phyloP scores from a whole-genome alignment of 768 basidiomycete species.

The Hygrophorus russula region DNA sequence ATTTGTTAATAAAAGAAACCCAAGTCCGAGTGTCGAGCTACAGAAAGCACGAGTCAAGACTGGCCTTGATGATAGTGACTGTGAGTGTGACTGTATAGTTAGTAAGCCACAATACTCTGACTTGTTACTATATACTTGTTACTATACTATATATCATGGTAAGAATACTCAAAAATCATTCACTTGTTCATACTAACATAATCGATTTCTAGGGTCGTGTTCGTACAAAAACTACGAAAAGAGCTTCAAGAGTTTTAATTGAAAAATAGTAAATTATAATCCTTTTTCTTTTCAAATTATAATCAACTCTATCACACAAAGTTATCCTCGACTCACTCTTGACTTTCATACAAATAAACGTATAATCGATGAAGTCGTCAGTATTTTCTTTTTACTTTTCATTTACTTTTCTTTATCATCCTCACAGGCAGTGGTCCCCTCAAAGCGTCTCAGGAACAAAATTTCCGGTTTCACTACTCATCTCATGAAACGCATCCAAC shows the following conservation, averaged over 20 bases:
- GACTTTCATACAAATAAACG: conserved; percentile 99
- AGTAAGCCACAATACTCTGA: conserved; percentile 30
- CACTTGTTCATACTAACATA: conserved; percentile 4
- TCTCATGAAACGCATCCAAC: conserved; percentile 99
- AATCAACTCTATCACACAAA: conserved; percentile 19
- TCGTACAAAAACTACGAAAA: conserved; percentile 99
- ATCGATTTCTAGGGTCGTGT: conserved; percentile 75
- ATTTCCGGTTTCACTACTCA: conserved; percentile 99
- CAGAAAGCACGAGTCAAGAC: conserved; percentile 72
- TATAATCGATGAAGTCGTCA: conserved; percentile 93
- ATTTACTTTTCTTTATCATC: not conserved
- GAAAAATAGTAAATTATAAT: conserved; percentile 83
- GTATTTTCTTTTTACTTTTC: conserved; percentile 6
- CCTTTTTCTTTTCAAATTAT: not conserved
- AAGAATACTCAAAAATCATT: too few species aligned
- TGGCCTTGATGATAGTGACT: not conserved
- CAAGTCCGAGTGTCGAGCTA: conserved; percentile 81
- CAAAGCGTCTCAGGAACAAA: conserved; percentile 99
- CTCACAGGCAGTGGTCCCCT: conserved; percentile 82
- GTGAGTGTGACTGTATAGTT: conserved; percentile 26
- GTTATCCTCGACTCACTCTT: conserved; percentile 97
- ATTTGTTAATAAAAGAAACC: conserved; percentile 34
- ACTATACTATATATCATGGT: too few species aligned
- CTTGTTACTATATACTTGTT: conserved; percentile 14
- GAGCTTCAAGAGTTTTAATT: conserved; percentile 96